Conservation (phyloP, 2,329 filamentous ascomycete species). For the Chalara sp. region DNA sequence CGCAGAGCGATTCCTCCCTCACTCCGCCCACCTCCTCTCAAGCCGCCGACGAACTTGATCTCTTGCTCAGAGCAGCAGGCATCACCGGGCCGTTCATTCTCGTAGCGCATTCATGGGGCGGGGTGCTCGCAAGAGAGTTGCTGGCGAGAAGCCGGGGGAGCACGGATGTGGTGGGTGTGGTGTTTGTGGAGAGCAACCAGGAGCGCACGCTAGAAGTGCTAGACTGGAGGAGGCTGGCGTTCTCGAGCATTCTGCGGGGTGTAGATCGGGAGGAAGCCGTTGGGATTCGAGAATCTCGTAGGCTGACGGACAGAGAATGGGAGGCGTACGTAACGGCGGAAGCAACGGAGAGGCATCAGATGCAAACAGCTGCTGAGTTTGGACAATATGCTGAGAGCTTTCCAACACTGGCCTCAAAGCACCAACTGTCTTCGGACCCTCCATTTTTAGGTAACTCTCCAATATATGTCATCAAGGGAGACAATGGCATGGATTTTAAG, state of each 20-base stretch:
- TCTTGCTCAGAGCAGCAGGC: slow-evolving; percentile 7
- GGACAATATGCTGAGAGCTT: slow-evolving; percentile 17
- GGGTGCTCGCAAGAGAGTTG: slow-evolving; percentile 9
- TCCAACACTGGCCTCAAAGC: slow-evolving; percentile 23
- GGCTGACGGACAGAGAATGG: slow-evolving; percentile 12
- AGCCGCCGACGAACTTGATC: slow-evolving; percentile 12
- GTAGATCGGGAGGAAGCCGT: slow-evolving; percentile 1
- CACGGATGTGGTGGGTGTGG: slow-evolving; percentile 11
- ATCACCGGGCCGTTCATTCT: slow-evolving; percentile 11
- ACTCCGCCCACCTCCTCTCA: slow-evolving; percentile 12
- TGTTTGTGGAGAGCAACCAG: slow-evolving; percentile 17
- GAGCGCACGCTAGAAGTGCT: slow-evolving; percentile 12
- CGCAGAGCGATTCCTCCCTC: slow-evolving; percentile 6
- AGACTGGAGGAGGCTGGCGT: slow-evolving; percentile 3
- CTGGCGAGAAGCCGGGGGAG: slow-evolving; percentile 4
- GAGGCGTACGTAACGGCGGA: slow-evolving; percentile 6
- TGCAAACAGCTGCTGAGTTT: slow-evolving; percentile 2
- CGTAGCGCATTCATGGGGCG: slow-evolving; percentile 16
- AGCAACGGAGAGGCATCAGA: slow-evolving; percentile 11
- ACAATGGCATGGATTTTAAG: slow-evolving; percentile 1
- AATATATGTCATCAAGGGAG: slow-evolving; percentile 7
- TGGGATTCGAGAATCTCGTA: slow-evolving; percentile 4
- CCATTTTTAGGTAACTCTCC: slow-evolving; percentile 21
- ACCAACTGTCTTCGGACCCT: slow-evolving; percentile 16
- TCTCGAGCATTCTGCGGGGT: slow-evolving; percentile 1